phyloP scores from a whole-genome alignment of 2,329 filamentous ascomycete species.

The Aspergillus fumigatiaffinis region DNA sequence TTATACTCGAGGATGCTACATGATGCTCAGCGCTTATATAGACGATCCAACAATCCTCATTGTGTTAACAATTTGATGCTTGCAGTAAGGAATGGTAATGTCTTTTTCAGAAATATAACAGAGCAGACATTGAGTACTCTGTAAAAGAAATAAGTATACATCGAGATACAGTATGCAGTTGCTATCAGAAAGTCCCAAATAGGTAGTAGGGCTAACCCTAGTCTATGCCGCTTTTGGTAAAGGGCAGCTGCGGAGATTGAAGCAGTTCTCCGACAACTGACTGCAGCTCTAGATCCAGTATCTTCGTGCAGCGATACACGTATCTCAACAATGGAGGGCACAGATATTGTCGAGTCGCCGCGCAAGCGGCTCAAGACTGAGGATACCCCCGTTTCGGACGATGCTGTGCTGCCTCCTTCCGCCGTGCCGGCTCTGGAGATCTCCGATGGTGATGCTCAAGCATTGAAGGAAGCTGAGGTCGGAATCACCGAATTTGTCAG shows the following conservation, averaged over 20 bases:
- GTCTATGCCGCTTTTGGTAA: conserved; percentile 16
- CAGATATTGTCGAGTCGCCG: conserved; percentile 31
- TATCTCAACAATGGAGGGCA: conserved; percentile 26
- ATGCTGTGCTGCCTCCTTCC: conserved; percentile 12
- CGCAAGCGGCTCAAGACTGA: conserved; percentile 35
- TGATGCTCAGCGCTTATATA: background rate
- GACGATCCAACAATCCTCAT: background rate
- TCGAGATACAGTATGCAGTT: background rate
- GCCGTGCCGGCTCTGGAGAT: conserved; percentile 9
- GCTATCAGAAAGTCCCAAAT: conserved; percentile 15
- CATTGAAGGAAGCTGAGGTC: conserved; percentile 43
- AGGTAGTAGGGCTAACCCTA: conserved; percentile 26
- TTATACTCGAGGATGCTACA: too few species aligned
- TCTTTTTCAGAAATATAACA: background rate
- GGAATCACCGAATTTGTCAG: conserved; percentile 65
- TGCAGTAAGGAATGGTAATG: background rate
- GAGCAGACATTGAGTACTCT: background rate
- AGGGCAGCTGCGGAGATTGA: conserved; percentile 6
- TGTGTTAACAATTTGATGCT: background rate
- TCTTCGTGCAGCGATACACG: background rate
- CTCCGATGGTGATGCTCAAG: conserved; percentile 26
- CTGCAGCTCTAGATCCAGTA: conserved; percentile 10
- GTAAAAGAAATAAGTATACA: background rate
- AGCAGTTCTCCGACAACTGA: conserved; percentile 10
- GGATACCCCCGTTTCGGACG: conserved; percentile 14